These are phyloP conservation scores for Dianthus caryophyllus DNA, from an alignment of 148 eudicot genomes.

Conservation along the genomic window DNA sequence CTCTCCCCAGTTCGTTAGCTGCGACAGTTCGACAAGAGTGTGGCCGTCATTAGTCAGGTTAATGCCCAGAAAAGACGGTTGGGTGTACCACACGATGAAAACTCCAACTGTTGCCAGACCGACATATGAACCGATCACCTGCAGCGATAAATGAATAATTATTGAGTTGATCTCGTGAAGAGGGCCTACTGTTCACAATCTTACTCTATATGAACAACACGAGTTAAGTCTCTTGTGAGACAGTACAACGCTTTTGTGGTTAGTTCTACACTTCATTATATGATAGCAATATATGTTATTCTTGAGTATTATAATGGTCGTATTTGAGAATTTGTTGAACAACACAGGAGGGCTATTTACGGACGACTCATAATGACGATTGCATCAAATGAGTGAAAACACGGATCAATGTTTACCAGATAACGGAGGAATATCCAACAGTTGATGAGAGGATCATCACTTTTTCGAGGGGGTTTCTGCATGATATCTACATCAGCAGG, in stretches of 20 bases:
- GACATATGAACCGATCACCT: constrained; percentile 85
- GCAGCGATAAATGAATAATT: constrained; percentile 12
- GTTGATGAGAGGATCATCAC: constrained; percentile 68
- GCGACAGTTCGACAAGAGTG: constrained; percentile 51
- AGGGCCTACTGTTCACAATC: neutral
- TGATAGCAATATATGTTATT: no score
- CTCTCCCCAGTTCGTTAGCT: constrained; percentile 76
- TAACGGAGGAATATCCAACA: constrained; percentile 77
- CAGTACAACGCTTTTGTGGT: no score
- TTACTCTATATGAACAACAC: no score
- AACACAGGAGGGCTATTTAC: no score
- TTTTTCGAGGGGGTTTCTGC: constrained; percentile 81
- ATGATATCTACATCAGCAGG: constrained; percentile 80
- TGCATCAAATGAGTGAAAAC: no score
- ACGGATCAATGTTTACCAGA: constrained; percentile 43
- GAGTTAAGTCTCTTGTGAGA: no score
- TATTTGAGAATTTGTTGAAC: neutral
- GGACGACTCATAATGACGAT: no score
- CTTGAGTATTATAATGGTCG: no score
- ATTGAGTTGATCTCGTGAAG: neutral
- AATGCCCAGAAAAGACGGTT: constrained; percentile 65
- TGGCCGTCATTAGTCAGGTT: constrained; percentile 67
- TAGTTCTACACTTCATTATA: no score
- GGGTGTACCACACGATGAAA: constrained; percentile 75
- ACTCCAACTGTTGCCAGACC: constrained; percentile 87